Conservation (phyloP, 495 filamentous ascomycete genomes). For the Aspergillus coremiiformis region DNA sequence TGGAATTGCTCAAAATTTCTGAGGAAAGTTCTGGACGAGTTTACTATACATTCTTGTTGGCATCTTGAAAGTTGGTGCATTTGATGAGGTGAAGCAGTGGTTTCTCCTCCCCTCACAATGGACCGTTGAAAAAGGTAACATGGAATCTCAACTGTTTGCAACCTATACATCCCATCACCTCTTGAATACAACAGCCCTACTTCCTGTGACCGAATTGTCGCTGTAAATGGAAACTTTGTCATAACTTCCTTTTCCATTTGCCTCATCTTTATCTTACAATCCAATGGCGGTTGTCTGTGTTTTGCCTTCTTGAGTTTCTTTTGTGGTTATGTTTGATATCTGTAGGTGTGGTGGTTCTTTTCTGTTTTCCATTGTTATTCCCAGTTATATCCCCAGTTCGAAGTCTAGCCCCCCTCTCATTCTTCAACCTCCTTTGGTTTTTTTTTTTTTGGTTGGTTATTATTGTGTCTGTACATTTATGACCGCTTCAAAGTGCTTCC, state of each 20-base stretch:
- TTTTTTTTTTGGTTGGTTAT: constrained; percentile 14
- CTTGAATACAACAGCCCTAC: neutral
- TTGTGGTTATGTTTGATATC: neutral
- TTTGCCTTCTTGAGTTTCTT: neutral
- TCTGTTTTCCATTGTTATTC: neutral
- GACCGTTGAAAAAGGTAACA: neutral
- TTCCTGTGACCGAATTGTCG: neutral
- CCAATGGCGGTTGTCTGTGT: neutral
- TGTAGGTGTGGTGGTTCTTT: neutral
- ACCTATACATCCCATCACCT: neutral
- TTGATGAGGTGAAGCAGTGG: neutral
- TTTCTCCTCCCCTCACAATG: neutral
- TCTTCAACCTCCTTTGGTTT: constrained; percentile 5
- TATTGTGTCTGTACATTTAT: constrained; percentile 18
- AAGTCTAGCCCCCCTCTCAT: neutral
- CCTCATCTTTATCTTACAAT: neutral
- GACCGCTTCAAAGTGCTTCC: constrained; percentile 4
- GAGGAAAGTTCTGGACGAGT: constrained; percentile 7
- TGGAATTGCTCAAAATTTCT: constrained; percentile 98
- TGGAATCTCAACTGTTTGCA: neutral
- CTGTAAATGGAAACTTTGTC: neutral
- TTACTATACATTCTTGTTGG: neutral
- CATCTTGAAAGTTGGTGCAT: neutral
- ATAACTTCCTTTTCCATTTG: neutral
- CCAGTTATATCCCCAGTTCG: neutral